These are phyloP conservation scores for Debaryomyces fabryi DNA, from an alignment of 1,139 yeast species.

Conservation along the genomic window DNA sequence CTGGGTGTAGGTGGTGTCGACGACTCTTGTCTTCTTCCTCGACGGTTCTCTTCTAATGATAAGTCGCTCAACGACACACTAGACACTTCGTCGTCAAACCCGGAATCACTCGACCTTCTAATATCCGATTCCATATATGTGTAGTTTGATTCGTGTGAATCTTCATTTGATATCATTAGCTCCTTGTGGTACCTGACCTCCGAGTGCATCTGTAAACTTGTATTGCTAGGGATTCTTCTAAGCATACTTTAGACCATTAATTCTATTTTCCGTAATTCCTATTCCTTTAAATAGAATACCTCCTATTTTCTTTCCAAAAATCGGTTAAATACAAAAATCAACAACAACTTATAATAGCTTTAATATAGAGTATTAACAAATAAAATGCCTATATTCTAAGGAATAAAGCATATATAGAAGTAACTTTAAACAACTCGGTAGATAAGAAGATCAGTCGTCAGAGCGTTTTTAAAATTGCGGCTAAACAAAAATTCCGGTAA, in stretches of 20 bases:
- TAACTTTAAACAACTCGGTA: background rate
- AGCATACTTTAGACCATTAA: conserved; percentile 1
- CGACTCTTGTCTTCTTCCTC: background rate
- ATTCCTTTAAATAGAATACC: background rate
- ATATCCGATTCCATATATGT: background rate
- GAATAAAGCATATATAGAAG: background rate
- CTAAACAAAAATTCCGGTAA: conserved; percentile 4
- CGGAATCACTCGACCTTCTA: conserved; percentile 1
- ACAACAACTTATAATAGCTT: background rate
- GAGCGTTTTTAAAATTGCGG: conserved; percentile 4
- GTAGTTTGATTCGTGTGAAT: background rate
- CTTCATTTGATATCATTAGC: background rate
- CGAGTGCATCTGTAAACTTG: background rate
- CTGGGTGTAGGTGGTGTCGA: conserved; percentile 7
- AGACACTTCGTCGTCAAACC: conserved; percentile 6
- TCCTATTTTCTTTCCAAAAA: background rate
- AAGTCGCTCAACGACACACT: conserved; percentile 8
- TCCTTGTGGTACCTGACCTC: background rate
- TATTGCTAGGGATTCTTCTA: background rate
- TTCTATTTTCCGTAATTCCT: background rate
- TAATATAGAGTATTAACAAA: background rate
- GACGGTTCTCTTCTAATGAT: conserved; percentile 4
- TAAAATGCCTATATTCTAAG: background rate
- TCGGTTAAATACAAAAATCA: background rate
- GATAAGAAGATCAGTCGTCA: background rate